Evolutionary conservation across 2,329 filamentous ascomycete genomes (phyloP).

Genomic region (Paraconiothyrium brasiliense): DNA sequence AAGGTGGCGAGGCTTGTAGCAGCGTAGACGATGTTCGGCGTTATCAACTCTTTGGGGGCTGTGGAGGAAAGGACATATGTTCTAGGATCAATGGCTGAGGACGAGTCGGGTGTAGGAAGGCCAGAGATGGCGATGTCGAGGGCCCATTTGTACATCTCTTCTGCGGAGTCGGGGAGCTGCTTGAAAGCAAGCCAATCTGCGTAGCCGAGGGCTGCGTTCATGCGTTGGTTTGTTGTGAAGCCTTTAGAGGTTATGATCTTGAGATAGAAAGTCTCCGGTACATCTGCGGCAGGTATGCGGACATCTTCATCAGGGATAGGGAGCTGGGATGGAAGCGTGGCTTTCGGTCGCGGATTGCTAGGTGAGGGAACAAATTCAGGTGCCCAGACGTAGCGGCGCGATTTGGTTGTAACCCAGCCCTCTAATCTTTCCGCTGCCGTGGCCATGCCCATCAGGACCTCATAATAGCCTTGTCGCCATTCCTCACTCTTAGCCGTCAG

Average conservation of each 20-base stretch:
- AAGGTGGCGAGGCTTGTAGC: constrained; percentile 82
- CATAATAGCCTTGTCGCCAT: constrained; percentile 87
- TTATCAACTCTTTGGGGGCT: constrained; percentile 61
- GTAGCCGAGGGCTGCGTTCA: constrained; percentile 84
- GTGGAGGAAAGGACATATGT: constrained; percentile 70
- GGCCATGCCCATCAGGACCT: constrained; percentile 80
- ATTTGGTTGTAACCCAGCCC: constrained; percentile 77
- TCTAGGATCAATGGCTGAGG: constrained; percentile 65
- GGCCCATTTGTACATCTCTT: constrained; percentile 78
- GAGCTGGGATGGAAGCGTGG: constrained; percentile 71
- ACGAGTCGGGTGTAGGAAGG: constrained; percentile 53
- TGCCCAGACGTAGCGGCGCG: constrained; percentile 70
- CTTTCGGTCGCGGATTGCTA: constrained; percentile 81
- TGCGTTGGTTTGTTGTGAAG: constrained; percentile 78
- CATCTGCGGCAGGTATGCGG: constrained; percentile 70
- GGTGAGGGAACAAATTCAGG: constrained; percentile 80
- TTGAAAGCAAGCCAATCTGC: constrained; percentile 88
- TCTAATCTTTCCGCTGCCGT: constrained; percentile 83
- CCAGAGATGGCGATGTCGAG: constrained; percentile 75
- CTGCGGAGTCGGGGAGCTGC: constrained; percentile 69
- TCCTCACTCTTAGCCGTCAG: constrained; percentile 78
- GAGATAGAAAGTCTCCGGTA: constrained; percentile 81
- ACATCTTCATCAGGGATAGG: constrained; percentile 78
- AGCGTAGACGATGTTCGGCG: constrained; percentile 77
- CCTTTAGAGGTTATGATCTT: constrained; percentile 83